Base-by-base conservation (phyloP, 768 basidiomycete genomes). In the Tylopilus sp. region DNA sequence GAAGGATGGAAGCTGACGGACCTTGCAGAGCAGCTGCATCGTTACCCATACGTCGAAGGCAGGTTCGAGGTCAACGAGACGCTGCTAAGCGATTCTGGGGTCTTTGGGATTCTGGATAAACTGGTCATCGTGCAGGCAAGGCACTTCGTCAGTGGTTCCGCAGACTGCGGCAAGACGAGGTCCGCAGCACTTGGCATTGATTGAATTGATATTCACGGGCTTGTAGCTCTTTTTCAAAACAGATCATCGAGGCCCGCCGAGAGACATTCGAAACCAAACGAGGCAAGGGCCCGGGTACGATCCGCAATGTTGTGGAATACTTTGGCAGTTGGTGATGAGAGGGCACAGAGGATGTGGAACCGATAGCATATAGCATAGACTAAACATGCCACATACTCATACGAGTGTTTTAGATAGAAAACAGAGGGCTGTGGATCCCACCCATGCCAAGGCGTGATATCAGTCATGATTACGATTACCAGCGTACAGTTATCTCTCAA, bases 91-190 rank as follows among this genome's bases (percentile, higher is more conserved):
- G 83, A 85, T 53, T 50, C 73, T 0, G 83, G 83, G 0, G 67
- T 79, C 21, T 55, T 73, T 43, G 80, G 76, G 1, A 83, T 83
- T 43, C 55, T 85, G 50, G 79, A 84, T 51, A 83, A 82, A 62
- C 63, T 78, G 51, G 74, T 82, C 36, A 71, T 75, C n/a, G 73
- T 72, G 51, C 64, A 72, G 23, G 76, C 81, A 20, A 63, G 69
- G 35, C 45, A 78, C 33, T 84, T 84, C 50, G 65, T 85, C 18
- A 77, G 75, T 31, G 81, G 79, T 3, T 73, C 70, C 30, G 66
- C 63, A 3, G 69, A 71, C 7, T 82, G 80, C 55, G 73, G 77
- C 38, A 69, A 73, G 44, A 65, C 66, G 15, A 82, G 80, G 79
- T 80, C 45, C 15, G 66, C 54, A 60, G 18, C 3, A 28, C 28